Conservation (phyloP, 257 asterid species). For the Jacaranda mimosifolia region DNA sequence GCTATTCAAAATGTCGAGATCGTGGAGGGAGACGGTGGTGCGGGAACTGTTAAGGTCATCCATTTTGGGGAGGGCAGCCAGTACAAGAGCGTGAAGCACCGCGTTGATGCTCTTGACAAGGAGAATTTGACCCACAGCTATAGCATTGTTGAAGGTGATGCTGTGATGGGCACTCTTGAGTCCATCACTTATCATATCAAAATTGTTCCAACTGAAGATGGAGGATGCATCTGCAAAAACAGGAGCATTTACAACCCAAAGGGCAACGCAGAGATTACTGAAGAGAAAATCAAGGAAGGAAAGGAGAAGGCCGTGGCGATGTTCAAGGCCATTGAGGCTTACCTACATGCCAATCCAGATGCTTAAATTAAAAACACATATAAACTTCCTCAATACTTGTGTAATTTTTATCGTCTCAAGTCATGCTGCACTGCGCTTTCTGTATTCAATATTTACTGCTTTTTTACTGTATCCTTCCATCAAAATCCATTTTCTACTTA, state of each 20-base stretch:
- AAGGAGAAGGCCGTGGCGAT: constrained; percentile 27
- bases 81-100: constrained; percentile 39
- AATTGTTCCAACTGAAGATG: constrained; percentile 35
- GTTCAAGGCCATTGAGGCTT: constrained; percentile 36
- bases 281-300: constrained; percentile 41
- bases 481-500: too few relatives aligned
- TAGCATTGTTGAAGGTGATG: constrained; percentile 40
- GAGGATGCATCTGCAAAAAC: constrained; percentile 40
- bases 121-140: constrained; percentile 36
- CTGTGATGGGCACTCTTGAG: constrained; percentile 29
- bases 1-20: constrained; percentile 35
- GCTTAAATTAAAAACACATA: neutral
- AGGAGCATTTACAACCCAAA: constrained; percentile 36
- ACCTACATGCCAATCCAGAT: constrained; percentile 35
- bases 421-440: too few relatives aligned
- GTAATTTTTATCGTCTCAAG: neutral
- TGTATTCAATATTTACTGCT: too few relatives aligned
- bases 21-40: constrained; percentile 48
- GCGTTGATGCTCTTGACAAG: constrained; percentile 34
- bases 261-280: constrained; percentile 33
- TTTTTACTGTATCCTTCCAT: too few relatives aligned
- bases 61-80: constrained; percentile 41
- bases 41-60: constrained; percentile 36
- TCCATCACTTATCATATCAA: constrained; percentile 26
- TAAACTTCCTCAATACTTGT: too few relatives aligned